Evolutionary conservation across 1,284 basidiomycete genomes (phyloP).

Genomic region (Mycosarcoma mackinlayi): DNA sequence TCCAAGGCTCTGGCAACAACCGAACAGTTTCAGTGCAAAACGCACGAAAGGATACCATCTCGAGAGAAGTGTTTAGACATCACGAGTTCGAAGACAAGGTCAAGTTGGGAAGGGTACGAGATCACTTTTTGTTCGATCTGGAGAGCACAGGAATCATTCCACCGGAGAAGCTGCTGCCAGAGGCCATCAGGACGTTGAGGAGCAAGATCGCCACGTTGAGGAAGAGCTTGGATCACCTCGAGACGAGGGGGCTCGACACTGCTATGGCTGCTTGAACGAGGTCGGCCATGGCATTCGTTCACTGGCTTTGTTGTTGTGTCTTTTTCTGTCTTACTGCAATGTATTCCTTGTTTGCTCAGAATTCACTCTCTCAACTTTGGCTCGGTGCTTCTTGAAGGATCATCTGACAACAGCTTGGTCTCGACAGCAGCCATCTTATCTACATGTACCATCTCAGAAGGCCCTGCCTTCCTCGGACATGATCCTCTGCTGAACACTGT

Average conservation of each 20-base stretch:
- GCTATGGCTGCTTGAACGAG: slow-evolving; percentile 18
- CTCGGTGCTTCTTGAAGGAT: no score
- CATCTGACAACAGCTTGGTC: no score
- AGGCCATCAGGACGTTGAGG: slow-evolving; percentile 84
- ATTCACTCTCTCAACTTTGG: no score
- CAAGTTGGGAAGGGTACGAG: slow-evolving; percentile 84
- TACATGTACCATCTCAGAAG: slow-evolving; percentile 17
- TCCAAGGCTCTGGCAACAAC: slow-evolving; percentile 73
- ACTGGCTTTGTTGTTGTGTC: slow-evolving; percentile 11
- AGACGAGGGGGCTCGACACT: slow-evolving; percentile 37
- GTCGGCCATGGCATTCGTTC: not conserved
- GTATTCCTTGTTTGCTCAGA: no score
- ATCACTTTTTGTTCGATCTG: slow-evolving; percentile 92
- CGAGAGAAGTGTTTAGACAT: slow-evolving; percentile 90
- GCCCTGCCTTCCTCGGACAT: slow-evolving; percentile 51
- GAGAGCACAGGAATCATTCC: slow-evolving; percentile 90
- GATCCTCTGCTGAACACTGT: slow-evolving; percentile 53
- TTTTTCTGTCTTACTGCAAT: no score
- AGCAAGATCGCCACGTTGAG: slow-evolving; percentile 75
- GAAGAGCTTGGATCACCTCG: slow-evolving; percentile 57
- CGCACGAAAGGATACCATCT: slow-evolving; percentile 86
- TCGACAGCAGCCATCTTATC: no score
- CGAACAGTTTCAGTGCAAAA: slow-evolving; percentile 76
- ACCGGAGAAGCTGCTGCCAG: slow-evolving; percentile 84
- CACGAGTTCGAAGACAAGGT: slow-evolving; percentile 89